phyloP scores from a whole-genome alignment of 2,329 filamentous ascomycete genomes.

The Emmonsia crescens region DNA sequence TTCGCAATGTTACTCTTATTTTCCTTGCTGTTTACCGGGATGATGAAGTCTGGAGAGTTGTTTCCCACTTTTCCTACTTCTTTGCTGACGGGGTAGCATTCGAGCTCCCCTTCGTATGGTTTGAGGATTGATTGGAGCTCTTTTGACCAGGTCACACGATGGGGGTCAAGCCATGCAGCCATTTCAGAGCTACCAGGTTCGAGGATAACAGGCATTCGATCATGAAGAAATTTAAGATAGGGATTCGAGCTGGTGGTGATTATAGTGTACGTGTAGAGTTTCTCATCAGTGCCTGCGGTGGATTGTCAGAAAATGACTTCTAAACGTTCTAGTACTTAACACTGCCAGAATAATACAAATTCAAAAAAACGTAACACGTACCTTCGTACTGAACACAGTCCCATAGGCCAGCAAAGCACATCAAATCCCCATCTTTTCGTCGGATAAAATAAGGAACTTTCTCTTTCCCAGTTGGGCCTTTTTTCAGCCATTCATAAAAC shows the following conservation, averaged over 20 bases:
- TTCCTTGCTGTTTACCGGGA: constrained; percentile 71
- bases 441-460: constrained; percentile 78
- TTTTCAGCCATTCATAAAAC: constrained; percentile 94
- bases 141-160: constrained; percentile 58
- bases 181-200: constrained; percentile 63
- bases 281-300: constrained; percentile 48
- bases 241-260: constrained; percentile 83
- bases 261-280: constrained; percentile 80
- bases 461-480: constrained; percentile 57
- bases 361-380: constrained; percentile 21
- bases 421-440: constrained; percentile 67
- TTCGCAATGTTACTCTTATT: constrained; percentile 93
- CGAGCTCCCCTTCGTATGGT: constrained; percentile 67
- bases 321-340: background rate
- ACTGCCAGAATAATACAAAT: background rate
- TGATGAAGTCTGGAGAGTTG: constrained; percentile 70
- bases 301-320: background rate
- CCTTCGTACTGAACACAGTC: constrained; percentile 76
- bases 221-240: constrained; percentile 76
- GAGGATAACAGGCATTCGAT: constrained; percentile 90
- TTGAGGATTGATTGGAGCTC: constrained; percentile 70
- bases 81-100: constrained; percentile 74
- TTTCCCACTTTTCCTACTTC: constrained; percentile 94
- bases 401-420: constrained; percentile 89
- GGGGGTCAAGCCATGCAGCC: constrained; percentile 67